These are phyloP conservation scores for Conticribra weissflogii DNA, from an alignment of 108 stramenopile species.

Conservation along the genomic window DNA sequence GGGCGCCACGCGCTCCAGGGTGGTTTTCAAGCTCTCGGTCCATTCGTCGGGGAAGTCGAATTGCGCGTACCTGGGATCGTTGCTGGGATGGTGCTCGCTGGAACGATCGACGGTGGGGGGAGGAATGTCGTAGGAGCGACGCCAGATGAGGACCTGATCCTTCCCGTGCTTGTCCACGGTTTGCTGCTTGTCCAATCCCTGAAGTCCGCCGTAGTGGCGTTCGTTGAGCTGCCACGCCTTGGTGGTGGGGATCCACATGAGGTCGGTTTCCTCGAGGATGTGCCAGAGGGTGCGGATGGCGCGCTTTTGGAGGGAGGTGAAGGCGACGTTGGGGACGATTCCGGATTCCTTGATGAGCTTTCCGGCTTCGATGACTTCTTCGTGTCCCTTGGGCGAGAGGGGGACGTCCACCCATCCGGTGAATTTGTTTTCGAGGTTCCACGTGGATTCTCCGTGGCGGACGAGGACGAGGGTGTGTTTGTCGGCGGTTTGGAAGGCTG, in stretches of 20 bases:
- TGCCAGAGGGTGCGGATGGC: constrained; percentile 90
- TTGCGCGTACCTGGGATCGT: constrained; percentile 84
- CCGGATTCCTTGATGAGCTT: constrained; percentile 70
- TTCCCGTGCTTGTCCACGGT: constrained; percentile 97
- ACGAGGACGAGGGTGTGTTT: constrained; percentile 84
- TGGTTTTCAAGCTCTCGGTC: constrained; percentile 92
- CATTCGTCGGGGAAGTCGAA: constrained; percentile 69
- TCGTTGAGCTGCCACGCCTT: constrained; percentile 95
- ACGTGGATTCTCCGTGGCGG: constrained; percentile 95
- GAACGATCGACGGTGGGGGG: constrained; percentile 85
- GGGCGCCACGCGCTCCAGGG: constrained; percentile 93
- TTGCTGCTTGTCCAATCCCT: constrained; percentile 98
- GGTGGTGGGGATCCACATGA: constrained; percentile 92
- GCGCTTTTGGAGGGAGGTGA: constrained; percentile 91
- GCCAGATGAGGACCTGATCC: constrained; percentile 96
- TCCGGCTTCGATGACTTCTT: constrained; percentile 87
- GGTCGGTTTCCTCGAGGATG: constrained; percentile 85
- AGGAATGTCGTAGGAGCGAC: constrained; percentile 95
- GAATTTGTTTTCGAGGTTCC: constrained; percentile 97
- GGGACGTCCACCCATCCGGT: constrained; percentile 98
- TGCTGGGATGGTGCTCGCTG: constrained; percentile 84
- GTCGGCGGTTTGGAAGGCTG: constrained; percentile 56
- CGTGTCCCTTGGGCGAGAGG: constrained; percentile 87
- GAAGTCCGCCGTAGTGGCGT: constrained; percentile 90
- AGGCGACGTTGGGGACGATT: constrained; percentile 78